Evolutionary conservation across 306 rosid species (phyloP), one percentile per base, ranked within the genome.

Genomic region (Castanea mollissima): DNA sequence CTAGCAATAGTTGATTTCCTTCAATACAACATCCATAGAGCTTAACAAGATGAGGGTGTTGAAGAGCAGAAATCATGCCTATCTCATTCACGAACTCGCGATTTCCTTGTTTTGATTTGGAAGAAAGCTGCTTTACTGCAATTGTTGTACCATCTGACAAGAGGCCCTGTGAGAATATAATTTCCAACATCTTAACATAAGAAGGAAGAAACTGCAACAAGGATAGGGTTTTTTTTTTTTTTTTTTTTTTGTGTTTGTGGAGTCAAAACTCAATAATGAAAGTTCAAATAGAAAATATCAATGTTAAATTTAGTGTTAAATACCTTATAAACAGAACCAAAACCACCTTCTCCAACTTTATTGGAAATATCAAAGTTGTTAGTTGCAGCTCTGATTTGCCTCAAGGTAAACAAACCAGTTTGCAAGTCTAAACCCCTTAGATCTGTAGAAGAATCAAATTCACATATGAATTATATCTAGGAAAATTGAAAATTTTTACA

Each of bases 321-420:
- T 69, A 86, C 87, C 90, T 83, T 83, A 78, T 71, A 84, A 72
- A 86, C 89, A 57, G 89, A 15, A 70, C 89, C 89, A 77, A 86
- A 86, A 75, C 89, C 89, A 11, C 89, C 89, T 78, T 86, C 89
- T 14, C 87, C 89, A 52, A 86, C 83, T 59, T 86, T 83, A 57
- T 86, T 86, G 31, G 75, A 68, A 25, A 5, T 44, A 72, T 81
- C 80, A 81, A 86, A 83, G 63, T 86, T 75, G 69, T 81, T 81
- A 11, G 90, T 86, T 10, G 90, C 90, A 14, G 38, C 81, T 73
- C 63, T 83, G 59, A 86, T 79, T 78, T 86, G 87, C 74, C 83
- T 75, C 12, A 86, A 81, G 49, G 84, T 82, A 75, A 83, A 86
- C 11, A 3, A 71, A 56, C 79, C 79, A 10, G 87, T 84, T 72